Evolutionary conservation across 345 rosid genomes (phyloP).

Genomic region (Chamaenerion angustifolium): DNA sequence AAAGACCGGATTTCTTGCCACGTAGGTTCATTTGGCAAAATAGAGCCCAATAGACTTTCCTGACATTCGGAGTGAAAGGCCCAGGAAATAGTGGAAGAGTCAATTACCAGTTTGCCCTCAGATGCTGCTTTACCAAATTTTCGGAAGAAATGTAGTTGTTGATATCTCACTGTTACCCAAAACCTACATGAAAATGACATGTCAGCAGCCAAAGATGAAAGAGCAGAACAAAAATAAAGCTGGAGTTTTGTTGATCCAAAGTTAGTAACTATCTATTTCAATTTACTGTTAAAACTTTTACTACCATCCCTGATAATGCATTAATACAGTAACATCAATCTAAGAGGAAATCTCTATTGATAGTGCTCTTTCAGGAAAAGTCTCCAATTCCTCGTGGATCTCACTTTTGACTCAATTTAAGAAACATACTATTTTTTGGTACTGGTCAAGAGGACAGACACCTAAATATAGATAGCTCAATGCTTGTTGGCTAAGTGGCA

Average conservation of each 20-base stretch:
- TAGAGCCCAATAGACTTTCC: conserved; percentile 47
- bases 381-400: too few relatives aligned
- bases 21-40: conserved; percentile 61
- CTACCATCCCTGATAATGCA: too few relatives aligned
- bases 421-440: too few relatives aligned
- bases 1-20: conserved; percentile 76
- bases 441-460: too few relatives aligned
- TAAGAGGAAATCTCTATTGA: too few relatives aligned
- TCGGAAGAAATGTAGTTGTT: conserved; percentile 40
- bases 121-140: conserved; percentile 49
- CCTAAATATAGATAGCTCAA: not conserved
- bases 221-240: not conserved
- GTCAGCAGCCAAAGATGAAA: not conserved
- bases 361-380: too few relatives aligned
- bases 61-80: conserved; percentile 92
- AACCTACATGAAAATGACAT: conserved; percentile 27
- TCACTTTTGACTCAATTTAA: too few relatives aligned
- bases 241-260: not conserved
- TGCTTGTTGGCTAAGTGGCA: not conserved
- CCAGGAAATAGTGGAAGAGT: conserved; percentile 59
- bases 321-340: too few relatives aligned
- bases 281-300: too few relatives aligned
- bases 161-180: conserved; percentile 71
- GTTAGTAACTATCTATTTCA: too few relatives aligned
- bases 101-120: conserved; percentile 45